Evolutionary conservation across 2,329 filamentous ascomycete species (phyloP).

Genomic region (Orbilia quercus): DNA sequence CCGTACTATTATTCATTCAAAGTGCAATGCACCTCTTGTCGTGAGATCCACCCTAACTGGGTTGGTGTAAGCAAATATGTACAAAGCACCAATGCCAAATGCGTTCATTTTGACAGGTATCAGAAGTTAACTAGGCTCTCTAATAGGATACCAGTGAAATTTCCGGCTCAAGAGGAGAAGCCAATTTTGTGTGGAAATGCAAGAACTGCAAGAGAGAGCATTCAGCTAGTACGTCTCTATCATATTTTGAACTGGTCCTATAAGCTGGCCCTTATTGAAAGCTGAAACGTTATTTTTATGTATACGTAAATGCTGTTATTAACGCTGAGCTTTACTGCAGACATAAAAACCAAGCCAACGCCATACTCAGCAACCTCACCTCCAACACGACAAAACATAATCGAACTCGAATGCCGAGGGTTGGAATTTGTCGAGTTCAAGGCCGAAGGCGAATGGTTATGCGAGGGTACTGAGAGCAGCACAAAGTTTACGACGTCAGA

Average conservation of each 20-base stretch:
- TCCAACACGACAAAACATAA: slow-evolving; percentile 79
- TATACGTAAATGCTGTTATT: too few relatives aligned
- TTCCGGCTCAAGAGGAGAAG: slow-evolving; percentile 91
- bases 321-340: too few relatives aligned
- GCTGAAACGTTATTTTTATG: slow-evolving; percentile 65
- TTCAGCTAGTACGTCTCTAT: slow-evolving; percentile 28
- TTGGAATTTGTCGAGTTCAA: slow-evolving; percentile 92
- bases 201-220: slow-evolving; percentile 81
- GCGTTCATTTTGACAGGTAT: neutral
- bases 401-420: slow-evolving; percentile 93
- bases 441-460: slow-evolving; percentile 92
- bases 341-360: slow-evolving; percentile 78
- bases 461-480: slow-evolving; percentile 80
- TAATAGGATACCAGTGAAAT: slow-evolving; percentile 87
- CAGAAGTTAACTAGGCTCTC: neutral
- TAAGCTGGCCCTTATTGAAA: neutral
- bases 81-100: neutral
- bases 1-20: slow-evolving; percentile 98
- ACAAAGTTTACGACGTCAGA: slow-evolving; percentile 87
- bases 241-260: neutral
- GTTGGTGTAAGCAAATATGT: slow-evolving; percentile 90
- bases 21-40: slow-evolving; percentile 97
- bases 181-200: slow-evolving; percentile 99
- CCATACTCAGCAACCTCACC: slow-evolving; percentile 79
- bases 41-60: slow-evolving; percentile 87